A percentile compares a stretch with the other conserved stretches of the same genome.
Conservation (phyloP, 1,284 basidiomycete species). For the Anthracocystis walkeri region DNA sequence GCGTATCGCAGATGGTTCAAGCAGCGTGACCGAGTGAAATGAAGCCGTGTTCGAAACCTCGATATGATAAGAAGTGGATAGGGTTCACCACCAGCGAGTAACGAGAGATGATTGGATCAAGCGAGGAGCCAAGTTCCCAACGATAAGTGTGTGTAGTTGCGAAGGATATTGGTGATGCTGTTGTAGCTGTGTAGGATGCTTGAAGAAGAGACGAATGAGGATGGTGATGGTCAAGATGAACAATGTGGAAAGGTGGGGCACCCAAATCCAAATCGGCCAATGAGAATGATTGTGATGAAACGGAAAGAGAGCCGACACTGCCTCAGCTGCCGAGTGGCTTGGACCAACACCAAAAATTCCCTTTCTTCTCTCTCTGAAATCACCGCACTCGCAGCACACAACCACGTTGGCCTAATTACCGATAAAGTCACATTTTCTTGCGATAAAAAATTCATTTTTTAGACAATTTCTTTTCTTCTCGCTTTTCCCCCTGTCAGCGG, state of each 20-base stretch:
- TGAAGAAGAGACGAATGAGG: neutral
- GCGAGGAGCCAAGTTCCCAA: neutral
- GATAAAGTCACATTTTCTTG: neutral
- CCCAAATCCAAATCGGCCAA: neutral
- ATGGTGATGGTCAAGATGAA: neutral
- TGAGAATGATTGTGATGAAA: neutral
- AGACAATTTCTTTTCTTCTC: neutral
- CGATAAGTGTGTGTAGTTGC: neutral
- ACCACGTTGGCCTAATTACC: too few relatives aligned
- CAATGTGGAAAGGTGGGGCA: neutral
- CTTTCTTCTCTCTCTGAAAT: constrained; percentile 8
- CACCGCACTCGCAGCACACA: neutral
- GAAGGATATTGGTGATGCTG: neutral
- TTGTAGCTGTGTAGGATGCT: neutral
- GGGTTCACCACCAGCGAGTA: neutral
- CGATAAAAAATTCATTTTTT: neutral
- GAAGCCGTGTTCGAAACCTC: neutral
- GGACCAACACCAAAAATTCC: neutral
- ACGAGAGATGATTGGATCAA: neutral
- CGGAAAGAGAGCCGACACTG: neutral
- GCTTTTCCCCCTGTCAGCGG: neutral
- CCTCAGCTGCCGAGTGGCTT: constrained; percentile 3
- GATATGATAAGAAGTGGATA: neutral
- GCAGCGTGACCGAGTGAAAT: neutral
- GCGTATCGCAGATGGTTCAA: neutral